Percentiles rank a stretch among this genome's conserved stretches.
Evolutionary conservation across 305 asterid species (phyloP).

Genomic region (Lippia alba): DNA sequence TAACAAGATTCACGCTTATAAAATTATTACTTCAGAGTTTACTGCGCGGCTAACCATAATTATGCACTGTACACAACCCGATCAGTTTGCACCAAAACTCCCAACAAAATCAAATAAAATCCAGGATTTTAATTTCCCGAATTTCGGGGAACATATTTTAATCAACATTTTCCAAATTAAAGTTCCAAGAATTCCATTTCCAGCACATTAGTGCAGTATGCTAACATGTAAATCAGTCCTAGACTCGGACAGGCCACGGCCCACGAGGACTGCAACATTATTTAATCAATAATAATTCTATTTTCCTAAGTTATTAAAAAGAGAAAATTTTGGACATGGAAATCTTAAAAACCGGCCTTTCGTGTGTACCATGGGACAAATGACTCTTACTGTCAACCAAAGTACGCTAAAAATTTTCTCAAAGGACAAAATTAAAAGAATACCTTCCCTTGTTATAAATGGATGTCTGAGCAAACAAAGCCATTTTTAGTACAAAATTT

Average conservation of each 20-base stretch:
- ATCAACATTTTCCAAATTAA: slow-evolving; percentile 5
- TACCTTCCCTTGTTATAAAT: not conserved
- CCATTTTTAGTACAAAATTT: slow-evolving; percentile 25
- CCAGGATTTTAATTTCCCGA: not conserved
- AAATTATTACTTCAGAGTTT: too few relatives aligned
- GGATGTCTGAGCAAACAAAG: slow-evolving; percentile 23
- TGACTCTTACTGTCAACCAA: slow-evolving; percentile 34
- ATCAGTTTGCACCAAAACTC: too few relatives aligned
- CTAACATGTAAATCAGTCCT: not conserved
- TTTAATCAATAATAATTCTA: not conserved
- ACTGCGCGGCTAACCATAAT: too few relatives aligned
- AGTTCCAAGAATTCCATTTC: slow-evolving; percentile 25
- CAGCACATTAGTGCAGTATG: slow-evolving; percentile 7
- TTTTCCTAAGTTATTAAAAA: not conserved
- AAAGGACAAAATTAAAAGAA: slow-evolving; percentile 17
- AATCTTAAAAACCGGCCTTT: slow-evolving; percentile 40
- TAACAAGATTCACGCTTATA: too few relatives aligned
- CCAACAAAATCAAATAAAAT: slow-evolving; percentile 1
- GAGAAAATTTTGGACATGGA: not conserved
- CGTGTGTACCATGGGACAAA: slow-evolving; percentile 36
- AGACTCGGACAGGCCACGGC: slow-evolving; percentile 21
- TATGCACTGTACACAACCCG: too few relatives aligned
- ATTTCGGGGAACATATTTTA: slow-evolving; percentile 8
- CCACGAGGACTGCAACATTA: slow-evolving; percentile 29
- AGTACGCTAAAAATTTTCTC: not conserved